Evolutionary conservation across 176 grass and related monocot genomes (phyloP).

Genomic region (Oryza meyeriana): DNA sequence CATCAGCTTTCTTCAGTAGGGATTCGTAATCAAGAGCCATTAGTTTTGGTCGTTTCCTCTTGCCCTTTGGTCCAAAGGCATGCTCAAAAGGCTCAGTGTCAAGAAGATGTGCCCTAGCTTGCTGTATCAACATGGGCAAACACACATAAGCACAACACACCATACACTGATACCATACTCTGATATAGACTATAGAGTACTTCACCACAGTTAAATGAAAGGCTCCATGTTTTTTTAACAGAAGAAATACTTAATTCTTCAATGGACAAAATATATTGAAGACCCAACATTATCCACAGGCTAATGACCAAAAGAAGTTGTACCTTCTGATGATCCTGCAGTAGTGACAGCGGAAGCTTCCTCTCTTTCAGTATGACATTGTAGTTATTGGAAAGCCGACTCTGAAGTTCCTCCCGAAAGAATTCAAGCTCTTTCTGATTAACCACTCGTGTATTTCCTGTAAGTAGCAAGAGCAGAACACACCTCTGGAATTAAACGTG

Average conservation of each 20-base stretch:
- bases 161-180: not conserved
- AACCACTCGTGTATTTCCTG: constrained; percentile 89
- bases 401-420: constrained; percentile 69
- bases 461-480: constrained; percentile 12
- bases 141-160: not conserved
- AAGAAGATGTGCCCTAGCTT: constrained; percentile 87
- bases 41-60: constrained; percentile 76
- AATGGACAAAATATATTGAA: not conserved
- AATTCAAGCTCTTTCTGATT: constrained; percentile 77
- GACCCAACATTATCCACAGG: not conserved
- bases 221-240: not conserved
- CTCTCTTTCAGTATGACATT: constrained; percentile 77
- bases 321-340: constrained; percentile 88
- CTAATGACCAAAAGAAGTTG: not conserved
- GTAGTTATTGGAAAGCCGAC: constrained; percentile 67
- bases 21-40: constrained; percentile 70
- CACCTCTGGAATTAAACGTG: not conserved
- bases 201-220: not conserved
- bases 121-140: constrained; percentile 47
- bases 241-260: not conserved
- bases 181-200: not conserved
- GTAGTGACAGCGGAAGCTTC: constrained; percentile 70
- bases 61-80: constrained; percentile 93
- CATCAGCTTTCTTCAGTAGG: constrained; percentile 66
- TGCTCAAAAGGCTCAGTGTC: constrained; percentile 80